A percentile compares a stretch with the other conserved stretches of the same genome.
Evolutionary conservation across 352 stramenopile species (phyloP).

Genomic region (Phytophthora sp.): DNA sequence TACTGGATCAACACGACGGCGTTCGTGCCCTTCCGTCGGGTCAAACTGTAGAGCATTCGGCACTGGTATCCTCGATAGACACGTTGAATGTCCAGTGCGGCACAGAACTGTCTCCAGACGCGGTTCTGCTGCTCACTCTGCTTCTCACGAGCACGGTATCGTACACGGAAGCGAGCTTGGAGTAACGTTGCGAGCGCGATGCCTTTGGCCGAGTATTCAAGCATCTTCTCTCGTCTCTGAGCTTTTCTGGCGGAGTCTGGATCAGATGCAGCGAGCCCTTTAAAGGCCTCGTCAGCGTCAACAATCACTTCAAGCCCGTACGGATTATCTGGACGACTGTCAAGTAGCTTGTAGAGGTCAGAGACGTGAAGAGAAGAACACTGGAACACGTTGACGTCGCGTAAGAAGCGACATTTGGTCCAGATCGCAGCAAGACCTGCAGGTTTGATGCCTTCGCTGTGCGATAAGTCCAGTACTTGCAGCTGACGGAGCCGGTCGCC

Average conservation of each 20-base stretch:
- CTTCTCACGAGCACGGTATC: slow-evolving; percentile 36
- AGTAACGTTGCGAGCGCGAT: slow-evolving; percentile 45
- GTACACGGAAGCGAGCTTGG: slow-evolving; percentile 49
- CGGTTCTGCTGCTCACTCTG: slow-evolving; percentile 24
- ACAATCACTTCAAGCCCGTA: slow-evolving; percentile 65
- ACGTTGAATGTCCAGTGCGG: slow-evolving; percentile 67
- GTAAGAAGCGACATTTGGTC: slow-evolving; percentile 46
- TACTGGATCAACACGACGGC: slow-evolving; percentile 67
- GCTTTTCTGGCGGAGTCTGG: slow-evolving; percentile 39
- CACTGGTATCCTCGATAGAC: slow-evolving; percentile 48
- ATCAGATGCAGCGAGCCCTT: slow-evolving; percentile 52
- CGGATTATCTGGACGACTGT: slow-evolving; percentile 45
- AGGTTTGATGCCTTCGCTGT: slow-evolving; percentile 38
- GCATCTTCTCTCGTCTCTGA: slow-evolving; percentile 44
- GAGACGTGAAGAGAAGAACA: slow-evolving; percentile 38
- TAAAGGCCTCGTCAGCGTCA: slow-evolving; percentile 46
- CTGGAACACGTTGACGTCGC: slow-evolving; percentile 57
- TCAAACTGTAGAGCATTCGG: slow-evolving; percentile 49
- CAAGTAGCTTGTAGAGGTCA: slow-evolving; percentile 39
- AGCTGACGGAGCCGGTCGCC: slow-evolving; percentile 38
- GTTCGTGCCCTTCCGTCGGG: slow-evolving; percentile 39
- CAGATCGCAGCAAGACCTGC: slow-evolving; percentile 39
- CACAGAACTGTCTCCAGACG: slow-evolving; percentile 58
- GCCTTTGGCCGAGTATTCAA: slow-evolving; percentile 17
- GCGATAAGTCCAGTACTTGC: slow-evolving; percentile 51